A percentile compares a stretch with the other conserved stretches of the same genome.
Evolutionary conservation across 345 rosid genomes (phyloP).

Genomic region (Citrus sinensis): DVS_A1.0 CM039164.1:19900001-19900500

Average conservation of each 20-base stretch:
- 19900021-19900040: constrained; percentile 11
- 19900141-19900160: background rate
- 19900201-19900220: background rate
- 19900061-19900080: constrained; percentile 31
- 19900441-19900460: constrained; percentile 1
- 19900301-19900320: constrained; percentile 14
- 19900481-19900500: constrained; percentile 53
- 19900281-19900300: constrained; percentile 20
- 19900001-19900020: constrained; percentile 10
- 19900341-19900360: background rate
- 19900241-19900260: background rate
- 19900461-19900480: constrained; percentile 25
- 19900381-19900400: constrained; percentile 16
- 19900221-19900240: background rate
- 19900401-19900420: background rate
- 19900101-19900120: background rate
- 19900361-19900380: constrained; percentile 11
- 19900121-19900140: constrained; percentile 1
- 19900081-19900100: constrained; percentile 18
- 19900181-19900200: constrained; percentile 6
- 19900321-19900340: constrained; percentile 5
- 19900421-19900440: background rate
- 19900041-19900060: constrained; percentile 16
- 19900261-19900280: constrained; percentile 27
- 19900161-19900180: background rate